A percentile compares a stretch with the other conserved stretches of the same genome.
These are phyloP conservation scores for Aspergillus brunneoviolaceus DNA, from an alignment of 2,329 filamentous ascomycete genomes.

Conservation along the genomic window DNA sequence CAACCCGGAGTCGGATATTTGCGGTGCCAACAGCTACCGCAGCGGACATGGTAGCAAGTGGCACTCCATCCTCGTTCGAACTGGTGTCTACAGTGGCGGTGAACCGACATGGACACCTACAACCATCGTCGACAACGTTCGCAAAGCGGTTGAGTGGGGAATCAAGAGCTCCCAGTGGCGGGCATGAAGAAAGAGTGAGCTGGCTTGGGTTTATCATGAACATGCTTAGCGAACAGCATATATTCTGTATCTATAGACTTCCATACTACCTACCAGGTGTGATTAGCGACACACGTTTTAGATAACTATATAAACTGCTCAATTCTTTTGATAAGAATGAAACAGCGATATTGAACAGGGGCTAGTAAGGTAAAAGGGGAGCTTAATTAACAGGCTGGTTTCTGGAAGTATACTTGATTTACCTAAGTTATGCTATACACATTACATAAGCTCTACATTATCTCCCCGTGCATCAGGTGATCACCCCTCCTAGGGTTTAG, in stretches of 20 bases:
- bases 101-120: conserved; percentile 63
- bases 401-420: too few species aligned
- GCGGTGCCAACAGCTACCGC: conserved; percentile 75
- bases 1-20: conserved; percentile 86
- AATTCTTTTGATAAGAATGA: too few species aligned
- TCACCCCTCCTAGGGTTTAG: conserved; percentile 38
- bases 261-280: neutral
- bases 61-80: conserved; percentile 74
- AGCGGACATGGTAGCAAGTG: conserved; percentile 70
- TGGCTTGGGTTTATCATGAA: neutral
- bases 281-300: neutral
- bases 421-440: neutral
- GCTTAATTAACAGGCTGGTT: neutral
- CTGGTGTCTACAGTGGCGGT: conserved; percentile 67
- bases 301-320: neutral
- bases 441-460: neutral
- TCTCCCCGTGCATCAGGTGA: conserved; percentile 6
- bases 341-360: too few species aligned
- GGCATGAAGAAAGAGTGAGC: neutral
- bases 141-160: conserved; percentile 74
- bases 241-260: neutral
- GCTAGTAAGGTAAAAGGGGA: too few species aligned
- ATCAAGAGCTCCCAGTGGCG: conserved; percentile 55
- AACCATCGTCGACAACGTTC: conserved; percentile 70
- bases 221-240: neutral